A percentile compares a stretch with the other conserved stretches of the same genome.
Evolutionary conservation across 1,284 basidiomycete species (phyloP).

Genomic region (Cryptococcus sp.): DNA sequence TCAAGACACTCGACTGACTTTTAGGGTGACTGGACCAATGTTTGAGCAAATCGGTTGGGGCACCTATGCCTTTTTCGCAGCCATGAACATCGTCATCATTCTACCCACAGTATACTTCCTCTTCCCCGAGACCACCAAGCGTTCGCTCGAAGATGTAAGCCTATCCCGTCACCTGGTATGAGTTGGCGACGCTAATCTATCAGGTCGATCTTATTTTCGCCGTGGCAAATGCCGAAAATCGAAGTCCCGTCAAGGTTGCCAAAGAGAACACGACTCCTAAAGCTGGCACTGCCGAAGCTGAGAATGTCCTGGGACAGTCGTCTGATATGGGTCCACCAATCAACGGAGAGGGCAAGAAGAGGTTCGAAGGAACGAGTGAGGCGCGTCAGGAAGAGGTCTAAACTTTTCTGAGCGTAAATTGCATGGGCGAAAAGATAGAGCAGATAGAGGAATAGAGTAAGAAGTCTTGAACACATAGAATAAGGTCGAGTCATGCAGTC

Average conservation of each 20-base stretch:
- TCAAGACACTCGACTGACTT: too few species aligned
- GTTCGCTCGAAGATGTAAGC: conserved; percentile 24
- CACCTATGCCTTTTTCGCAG: conserved; percentile 41
- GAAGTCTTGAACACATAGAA: too few species aligned
- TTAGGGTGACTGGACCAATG: conserved; percentile 36
- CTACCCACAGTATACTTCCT: conserved; percentile 31
- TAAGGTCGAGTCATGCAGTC: too few species aligned
- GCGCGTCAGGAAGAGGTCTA: not conserved
- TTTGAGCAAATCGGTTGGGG: conserved; percentile 38
- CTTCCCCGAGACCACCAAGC: conserved; percentile 27
- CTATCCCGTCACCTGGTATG: not conserved
- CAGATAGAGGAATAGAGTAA: too few species aligned
- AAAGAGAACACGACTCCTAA: conserved; percentile 1
- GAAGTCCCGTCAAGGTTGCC: conserved; percentile 25
- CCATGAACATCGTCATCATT: conserved; percentile 35
- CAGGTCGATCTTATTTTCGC: conserved; percentile 38
- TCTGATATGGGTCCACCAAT: not conserved
- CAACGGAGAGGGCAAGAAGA: not conserved
- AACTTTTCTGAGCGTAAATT: not conserved
- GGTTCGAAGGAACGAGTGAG: not conserved
- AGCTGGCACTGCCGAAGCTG: conserved; percentile 32
- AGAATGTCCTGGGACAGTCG: conserved; percentile 22
- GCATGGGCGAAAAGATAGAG: too few species aligned
- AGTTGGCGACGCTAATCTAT: not conserved
- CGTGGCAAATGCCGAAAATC: conserved; percentile 20